These are phyloP conservation scores for Salix koriyanagi DNA, from an alignment of 345 rosid species.

Conservation along the genomic window DNA sequence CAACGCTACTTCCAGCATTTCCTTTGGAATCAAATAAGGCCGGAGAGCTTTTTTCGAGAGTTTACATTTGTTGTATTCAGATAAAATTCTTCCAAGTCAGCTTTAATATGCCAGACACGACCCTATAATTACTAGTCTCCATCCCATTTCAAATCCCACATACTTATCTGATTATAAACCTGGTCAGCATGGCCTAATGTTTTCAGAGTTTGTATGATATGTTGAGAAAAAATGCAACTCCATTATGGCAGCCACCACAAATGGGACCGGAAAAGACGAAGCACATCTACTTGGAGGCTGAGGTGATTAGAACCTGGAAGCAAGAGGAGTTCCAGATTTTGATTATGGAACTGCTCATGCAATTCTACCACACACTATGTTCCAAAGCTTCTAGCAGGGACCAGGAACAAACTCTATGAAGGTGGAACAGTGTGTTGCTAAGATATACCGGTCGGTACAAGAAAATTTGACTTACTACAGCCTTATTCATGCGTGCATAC, in stretches of 20 bases:
- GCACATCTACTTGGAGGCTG: background rate
- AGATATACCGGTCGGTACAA: background rate
- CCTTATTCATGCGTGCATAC: constrained; percentile 86
- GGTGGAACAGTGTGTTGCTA: background rate
- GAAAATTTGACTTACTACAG: constrained; percentile 45
- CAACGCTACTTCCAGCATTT: background rate
- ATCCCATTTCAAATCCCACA: background rate
- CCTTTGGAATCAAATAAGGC: background rate
- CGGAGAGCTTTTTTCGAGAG: no score
- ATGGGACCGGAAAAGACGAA: background rate
- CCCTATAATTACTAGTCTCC: background rate
- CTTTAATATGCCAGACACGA: background rate
- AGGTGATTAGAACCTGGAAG: background rate
- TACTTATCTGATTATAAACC: background rate
- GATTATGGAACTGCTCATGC: background rate
- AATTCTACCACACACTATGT: background rate
- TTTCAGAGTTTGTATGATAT: background rate
- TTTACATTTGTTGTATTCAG: no score
- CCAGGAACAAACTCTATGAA: background rate
- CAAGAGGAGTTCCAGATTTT: background rate
- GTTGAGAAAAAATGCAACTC: background rate
- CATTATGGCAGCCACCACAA: background rate
- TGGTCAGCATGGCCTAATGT: background rate
- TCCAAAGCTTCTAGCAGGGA: background rate
- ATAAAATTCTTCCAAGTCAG: background rate